phyloP scores from a whole-genome alignment of 2,329 filamentous ascomycete species.

The Exophiala sp. region DNA sequence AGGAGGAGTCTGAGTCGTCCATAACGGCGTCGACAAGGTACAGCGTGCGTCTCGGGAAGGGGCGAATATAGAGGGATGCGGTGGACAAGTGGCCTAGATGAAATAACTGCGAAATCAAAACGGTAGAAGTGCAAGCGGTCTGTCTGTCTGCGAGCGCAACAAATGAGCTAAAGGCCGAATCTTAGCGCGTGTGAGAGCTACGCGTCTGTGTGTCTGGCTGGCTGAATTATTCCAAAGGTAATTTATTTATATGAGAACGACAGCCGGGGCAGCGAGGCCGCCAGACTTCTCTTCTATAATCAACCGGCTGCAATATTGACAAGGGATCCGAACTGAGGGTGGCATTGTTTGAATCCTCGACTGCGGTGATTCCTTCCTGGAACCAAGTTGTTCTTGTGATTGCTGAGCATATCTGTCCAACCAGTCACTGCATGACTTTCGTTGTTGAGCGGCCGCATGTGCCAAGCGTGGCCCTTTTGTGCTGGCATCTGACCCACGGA shows the following conservation, averaged over 20 bases:
- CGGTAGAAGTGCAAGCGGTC: not conserved
- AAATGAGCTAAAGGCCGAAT: not conserved
- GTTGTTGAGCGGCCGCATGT: not conserved
- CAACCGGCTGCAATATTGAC: not conserved
- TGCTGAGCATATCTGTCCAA: too few species aligned
- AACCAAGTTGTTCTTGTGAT: too few species aligned
- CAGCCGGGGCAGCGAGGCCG: too few species aligned
- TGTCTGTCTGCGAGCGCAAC: not conserved
- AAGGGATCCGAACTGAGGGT: not conserved
- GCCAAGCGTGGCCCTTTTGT: not conserved
- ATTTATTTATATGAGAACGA: too few species aligned
- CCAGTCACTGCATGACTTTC: not conserved
- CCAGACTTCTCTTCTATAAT: not conserved
- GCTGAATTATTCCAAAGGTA: not conserved
- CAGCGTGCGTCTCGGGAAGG: not conserved
- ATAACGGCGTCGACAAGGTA: slow-evolving; percentile 30
- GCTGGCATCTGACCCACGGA: not conserved
- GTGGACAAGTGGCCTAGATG: not conserved
- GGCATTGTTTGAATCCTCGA: too few species aligned
- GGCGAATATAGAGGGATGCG: not conserved
- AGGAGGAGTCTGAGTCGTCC: slow-evolving; percentile 53
- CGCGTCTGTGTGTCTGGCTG: not conserved
- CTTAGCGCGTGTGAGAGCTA: not conserved
- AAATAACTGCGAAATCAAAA: slow-evolving; percentile 4
- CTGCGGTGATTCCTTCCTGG: too few species aligned